Evolutionary conservation across 2,329 filamentous ascomycete genomes (phyloP).

Genomic region (Ploettnerulaceae sp.): DNA sequence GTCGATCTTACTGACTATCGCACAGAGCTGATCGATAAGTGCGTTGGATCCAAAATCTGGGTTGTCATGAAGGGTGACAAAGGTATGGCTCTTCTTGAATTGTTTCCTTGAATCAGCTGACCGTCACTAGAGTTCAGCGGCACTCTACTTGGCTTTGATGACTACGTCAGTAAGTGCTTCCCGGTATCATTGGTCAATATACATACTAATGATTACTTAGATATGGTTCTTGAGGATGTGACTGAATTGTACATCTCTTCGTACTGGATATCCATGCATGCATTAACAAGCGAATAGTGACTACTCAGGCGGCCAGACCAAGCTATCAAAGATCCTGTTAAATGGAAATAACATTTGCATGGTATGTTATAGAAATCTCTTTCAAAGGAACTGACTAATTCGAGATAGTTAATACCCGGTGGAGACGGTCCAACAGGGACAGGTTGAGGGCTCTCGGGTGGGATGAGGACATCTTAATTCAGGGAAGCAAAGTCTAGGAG

Average conservation of each 20-base stretch:
- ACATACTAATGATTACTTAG: conserved; percentile 43
- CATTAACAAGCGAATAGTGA: conserved; percentile 60
- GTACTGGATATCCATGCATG: background rate
- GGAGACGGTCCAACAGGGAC: conserved; percentile 59
- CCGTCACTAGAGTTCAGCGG: conserved; percentile 77
- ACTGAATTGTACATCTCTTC: conserved; percentile 74
- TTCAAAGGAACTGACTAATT: background rate
- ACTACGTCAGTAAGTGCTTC: conserved; percentile 91
- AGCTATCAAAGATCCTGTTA: conserved; percentile 87
- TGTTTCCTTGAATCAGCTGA: background rate
- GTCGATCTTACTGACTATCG: conserved; percentile 21
- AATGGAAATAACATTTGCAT: conserved; percentile 99
- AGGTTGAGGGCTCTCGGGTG: background rate
- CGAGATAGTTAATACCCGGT: conserved; percentile 65
- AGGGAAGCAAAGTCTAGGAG: background rate
- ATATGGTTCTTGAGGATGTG: conserved; percentile 97
- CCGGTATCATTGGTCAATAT: background rate
- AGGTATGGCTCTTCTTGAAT: conserved; percentile 51
- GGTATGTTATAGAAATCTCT: conserved; percentile 46
- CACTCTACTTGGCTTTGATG: conserved; percentile 91
- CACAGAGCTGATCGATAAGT: conserved; percentile 96
- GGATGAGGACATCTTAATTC: background rate
- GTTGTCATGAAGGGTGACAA: conserved; percentile 99
- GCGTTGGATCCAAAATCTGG: conserved; percentile 96
- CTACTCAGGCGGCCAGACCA: conserved; percentile 80